Evolutionary conservation across 202 grass and related monocot species (phyloP).

Genomic region (Panicum virgatum): DNA sequence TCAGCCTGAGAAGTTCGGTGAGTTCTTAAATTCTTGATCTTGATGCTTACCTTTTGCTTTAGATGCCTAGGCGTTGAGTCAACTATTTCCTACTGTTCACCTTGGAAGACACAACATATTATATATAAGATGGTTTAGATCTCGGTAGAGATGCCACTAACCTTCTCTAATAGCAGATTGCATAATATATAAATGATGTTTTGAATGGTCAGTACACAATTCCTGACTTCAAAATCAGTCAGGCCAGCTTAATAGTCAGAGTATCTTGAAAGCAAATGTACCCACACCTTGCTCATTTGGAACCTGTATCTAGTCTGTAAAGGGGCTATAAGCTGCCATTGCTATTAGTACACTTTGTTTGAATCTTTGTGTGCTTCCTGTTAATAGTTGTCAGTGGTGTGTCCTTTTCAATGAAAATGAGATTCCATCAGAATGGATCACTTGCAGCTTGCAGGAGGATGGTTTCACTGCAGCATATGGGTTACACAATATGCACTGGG

Average conservation of each 20-base stretch:
- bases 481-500: neutral
- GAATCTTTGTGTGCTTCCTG: neutral
- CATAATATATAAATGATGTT: conserved; percentile 18
- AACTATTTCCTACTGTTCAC: neutral
- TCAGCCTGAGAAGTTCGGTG: conserved; percentile 82
- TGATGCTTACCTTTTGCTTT: neutral
- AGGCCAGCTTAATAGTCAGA: conserved; percentile 23
- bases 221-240: conserved; percentile 1
- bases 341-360: conserved; percentile 24
- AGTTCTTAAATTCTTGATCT: conserved; percentile 37
- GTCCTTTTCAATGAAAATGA: conserved; percentile 15
- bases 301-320: conserved; percentile 34
- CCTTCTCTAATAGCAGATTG: conserved; percentile 11
- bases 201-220: conserved; percentile 17
- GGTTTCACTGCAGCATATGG: conserved; percentile 17
- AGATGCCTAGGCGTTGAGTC: conserved; percentile 14
- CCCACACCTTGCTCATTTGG: conserved; percentile 23
- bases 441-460: conserved; percentile 20
- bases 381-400: conserved; percentile 12
- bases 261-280: conserved; percentile 41
- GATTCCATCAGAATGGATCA: conserved; percentile 24
- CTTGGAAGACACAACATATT: conserved; percentile 40
- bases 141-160: conserved; percentile 30
- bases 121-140: conserved; percentile 38
- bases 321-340: conserved; percentile 27